These are phyloP conservation scores for Fomitopsis serialis DNA, from an alignment of 768 basidiomycete genomes.

Conservation along the genomic window DNA sequence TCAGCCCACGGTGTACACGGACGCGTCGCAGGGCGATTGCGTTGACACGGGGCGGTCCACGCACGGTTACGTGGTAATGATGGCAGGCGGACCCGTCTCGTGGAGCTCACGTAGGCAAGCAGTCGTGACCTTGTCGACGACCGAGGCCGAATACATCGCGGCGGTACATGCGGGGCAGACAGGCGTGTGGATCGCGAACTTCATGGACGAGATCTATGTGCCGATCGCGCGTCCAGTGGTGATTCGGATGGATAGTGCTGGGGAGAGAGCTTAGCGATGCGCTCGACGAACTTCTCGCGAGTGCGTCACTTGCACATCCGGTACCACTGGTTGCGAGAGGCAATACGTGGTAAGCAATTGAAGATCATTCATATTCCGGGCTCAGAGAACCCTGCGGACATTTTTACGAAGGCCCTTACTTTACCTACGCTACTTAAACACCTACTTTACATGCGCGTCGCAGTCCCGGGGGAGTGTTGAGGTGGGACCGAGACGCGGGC, in stretches of 20 bases:
- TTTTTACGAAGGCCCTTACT: too few relatives aligned
- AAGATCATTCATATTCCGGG: too few relatives aligned
- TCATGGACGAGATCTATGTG: constrained; percentile 1
- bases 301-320: too few relatives aligned
- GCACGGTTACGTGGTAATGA: constrained; percentile 25
- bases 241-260: neutral
- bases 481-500: too few relatives aligned
- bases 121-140: too few relatives aligned
- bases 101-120: constrained; percentile 38
- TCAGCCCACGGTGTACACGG: neutral
- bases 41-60: constrained; percentile 10
- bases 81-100: constrained; percentile 29
- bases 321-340: too few relatives aligned
- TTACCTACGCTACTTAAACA: too few relatives aligned
- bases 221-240: too few relatives aligned
- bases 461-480: too few relatives aligned
- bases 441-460: too few relatives aligned
- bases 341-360: too few relatives aligned
- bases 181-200: neutral
- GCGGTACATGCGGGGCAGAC: constrained; percentile 1
- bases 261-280: neutral
- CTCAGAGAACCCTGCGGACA: too few relatives aligned
- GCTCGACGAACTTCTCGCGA: constrained; percentile 1
- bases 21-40: neutral
- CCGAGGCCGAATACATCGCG: constrained; percentile 39